These are phyloP conservation scores for Vickermania ingenoplastis DNA, from an alignment of 208 protist species.

Conservation along the genomic window DNA sequence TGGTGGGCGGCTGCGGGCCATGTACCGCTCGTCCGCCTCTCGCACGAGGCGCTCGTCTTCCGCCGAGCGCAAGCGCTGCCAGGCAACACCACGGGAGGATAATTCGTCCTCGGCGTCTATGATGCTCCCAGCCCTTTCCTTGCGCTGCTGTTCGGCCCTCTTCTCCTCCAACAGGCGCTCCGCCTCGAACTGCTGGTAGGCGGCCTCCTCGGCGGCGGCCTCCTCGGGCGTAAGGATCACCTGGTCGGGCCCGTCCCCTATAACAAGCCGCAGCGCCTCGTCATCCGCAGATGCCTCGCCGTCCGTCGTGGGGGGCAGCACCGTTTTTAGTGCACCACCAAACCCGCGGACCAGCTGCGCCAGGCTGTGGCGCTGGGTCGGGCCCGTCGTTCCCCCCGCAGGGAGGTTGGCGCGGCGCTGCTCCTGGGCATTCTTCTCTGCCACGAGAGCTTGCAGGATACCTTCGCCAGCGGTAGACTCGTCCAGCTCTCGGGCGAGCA, in stretches of 20 bases:
- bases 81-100: no score
- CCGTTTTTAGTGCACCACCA: no score
- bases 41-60: no score
- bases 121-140: no score
- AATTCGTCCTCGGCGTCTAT: no score
- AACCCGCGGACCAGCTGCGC: no score
- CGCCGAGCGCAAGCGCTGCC: no score
- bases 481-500: constrained; percentile 18
- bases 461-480: constrained; percentile 21
- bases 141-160: no score
- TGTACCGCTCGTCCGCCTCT: no score
- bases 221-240: background rate
- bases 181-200: background rate
- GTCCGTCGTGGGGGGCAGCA: background rate
- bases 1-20: no score
- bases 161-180: background rate
- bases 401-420: background rate
- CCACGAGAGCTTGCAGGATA: constrained; percentile 24
- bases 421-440: background rate
- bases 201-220: background rate
- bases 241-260: no score
- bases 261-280: no score
- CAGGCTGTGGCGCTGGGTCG: background rate
- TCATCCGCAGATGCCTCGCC: background rate
- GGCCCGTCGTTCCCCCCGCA: background rate